Base-by-base conservation (phyloP, 495 filamentous ascomycete genomes). In the Penicillium atrosanguineum region DNA sequence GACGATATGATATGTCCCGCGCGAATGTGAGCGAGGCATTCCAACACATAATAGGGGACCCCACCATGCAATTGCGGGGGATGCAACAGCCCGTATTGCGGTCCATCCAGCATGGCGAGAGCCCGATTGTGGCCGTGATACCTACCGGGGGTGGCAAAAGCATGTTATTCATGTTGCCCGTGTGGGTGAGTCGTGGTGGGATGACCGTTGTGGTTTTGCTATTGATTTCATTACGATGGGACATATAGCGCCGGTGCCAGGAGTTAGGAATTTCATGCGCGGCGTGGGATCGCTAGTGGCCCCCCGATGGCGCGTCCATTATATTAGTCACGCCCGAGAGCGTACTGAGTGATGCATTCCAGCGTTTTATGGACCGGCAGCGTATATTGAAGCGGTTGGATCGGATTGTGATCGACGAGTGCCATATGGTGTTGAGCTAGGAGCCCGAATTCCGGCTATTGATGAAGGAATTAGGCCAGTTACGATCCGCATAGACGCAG, bases 301-400 rank as follows among this genome's bases (percentile, higher is more conserved):
- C 56, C 0, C 29, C 48, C 9, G 41, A 68, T 15, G 36, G 55
- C 18, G 53, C 40, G 6, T 40, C 18, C 5, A 55, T 68, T 39
- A 43, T 68, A 31, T 43, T 68, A n/a, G 56, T 68, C 0, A 68
- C 50, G 7, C 53, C 56, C 15, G 48, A 68, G 44, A 51, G 53
- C 12, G 48, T 41, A 15, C 7, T 45, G 4, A 16, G 43, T 0
- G 21, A 1, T 1, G 43, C 26, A n/a, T 45, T 45, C 14, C 23
- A 12, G 7, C 15, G 4, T 29, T 45, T 28, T 7, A n/a, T 45
- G 4, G 28, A 45, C 21, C 43, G 21, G 43, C 23, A 45, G 21
- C 4, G 0, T 1, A 45, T 15, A 6, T 26, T 45, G 2, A 1
- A 29, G 1, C 43, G 43, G 23, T 28, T 45, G 7, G 43, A 45